A percentile compares a stretch with the other conserved stretches of the same genome.
Evolutionary conservation across 306 rosid species (phyloP).

Genomic region (Vachellia collinsii): DNA sequence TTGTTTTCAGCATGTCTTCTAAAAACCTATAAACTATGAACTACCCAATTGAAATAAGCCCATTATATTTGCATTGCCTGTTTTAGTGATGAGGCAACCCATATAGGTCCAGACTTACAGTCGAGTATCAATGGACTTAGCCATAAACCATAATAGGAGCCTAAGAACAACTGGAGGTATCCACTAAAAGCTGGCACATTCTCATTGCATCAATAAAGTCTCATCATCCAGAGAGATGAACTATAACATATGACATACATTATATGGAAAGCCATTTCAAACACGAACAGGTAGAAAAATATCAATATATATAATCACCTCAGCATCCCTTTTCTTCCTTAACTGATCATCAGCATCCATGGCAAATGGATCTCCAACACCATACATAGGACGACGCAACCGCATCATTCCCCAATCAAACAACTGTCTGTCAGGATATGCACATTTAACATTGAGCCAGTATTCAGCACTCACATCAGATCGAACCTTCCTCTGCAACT

Average conservation of each 20-base stretch:
- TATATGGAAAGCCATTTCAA: constrained; percentile 11
- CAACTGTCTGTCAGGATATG: constrained; percentile 83
- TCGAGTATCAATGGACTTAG: constrained; percentile 25
- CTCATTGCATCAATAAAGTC: not conserved
- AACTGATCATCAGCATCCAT: constrained; percentile 90
- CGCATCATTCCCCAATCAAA: constrained; percentile 99
- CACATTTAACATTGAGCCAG: constrained; percentile 77
- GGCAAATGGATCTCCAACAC: constrained; percentile 97
- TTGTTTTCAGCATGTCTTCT: constrained; percentile 8
- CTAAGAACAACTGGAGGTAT: constrained; percentile 29
- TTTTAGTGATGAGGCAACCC: not conserved
- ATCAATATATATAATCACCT: constrained; percentile 56
- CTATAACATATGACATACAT: not conserved
- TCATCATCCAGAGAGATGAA: not conserved
- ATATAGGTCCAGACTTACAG: constrained; percentile 26
- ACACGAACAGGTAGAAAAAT: not conserved
- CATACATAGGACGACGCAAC: constrained; percentile 79
- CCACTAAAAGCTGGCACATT: constrained; percentile 10
- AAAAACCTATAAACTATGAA: constrained; percentile 4
- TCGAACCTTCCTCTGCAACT: constrained; percentile 84
- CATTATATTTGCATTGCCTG: not conserved
- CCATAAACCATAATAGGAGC: not conserved
- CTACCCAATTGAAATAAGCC: constrained; percentile 23
- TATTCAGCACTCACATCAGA: constrained; percentile 88
- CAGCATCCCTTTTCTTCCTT: constrained; percentile 88